Conservation (phyloP, 2,329 filamentous ascomycete species). For the Pestalotiopsis sp. region DNA sequence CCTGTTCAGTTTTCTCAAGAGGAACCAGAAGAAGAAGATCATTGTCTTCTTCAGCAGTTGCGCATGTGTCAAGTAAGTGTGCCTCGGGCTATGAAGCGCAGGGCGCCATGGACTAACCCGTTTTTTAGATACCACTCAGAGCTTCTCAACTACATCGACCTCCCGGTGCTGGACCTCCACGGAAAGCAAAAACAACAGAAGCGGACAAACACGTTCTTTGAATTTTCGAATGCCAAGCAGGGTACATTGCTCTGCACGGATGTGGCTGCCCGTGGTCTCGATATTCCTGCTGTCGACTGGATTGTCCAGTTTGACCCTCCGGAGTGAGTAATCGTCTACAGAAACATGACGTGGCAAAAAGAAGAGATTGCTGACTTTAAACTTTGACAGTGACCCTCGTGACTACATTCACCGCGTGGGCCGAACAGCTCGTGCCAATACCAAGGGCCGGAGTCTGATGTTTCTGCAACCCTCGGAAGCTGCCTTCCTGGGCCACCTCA, state of each 20-base stretch:
- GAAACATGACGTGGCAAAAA: no score
- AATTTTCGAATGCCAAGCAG: slow-evolving; percentile 81
- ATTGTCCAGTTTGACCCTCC: slow-evolving; percentile 96
- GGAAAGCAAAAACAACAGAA: slow-evolving; percentile 99
- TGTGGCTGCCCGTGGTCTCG: slow-evolving; percentile 90
- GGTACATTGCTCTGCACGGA: slow-evolving; percentile 96
- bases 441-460: slow-evolving; percentile 84
- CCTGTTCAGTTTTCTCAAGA: slow-evolving; percentile 94
- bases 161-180: slow-evolving; percentile 75
- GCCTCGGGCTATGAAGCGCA: not conserved
- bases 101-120: not conserved
- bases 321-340: slow-evolving; percentile 31
- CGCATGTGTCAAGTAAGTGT: slow-evolving; percentile 73
- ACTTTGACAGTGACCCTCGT: not conserved
- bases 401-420: slow-evolving; percentile 97
- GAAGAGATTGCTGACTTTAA: slow-evolving; percentile 10
- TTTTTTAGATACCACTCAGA: slow-evolving; percentile 74
- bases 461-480: slow-evolving; percentile 93
- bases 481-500: slow-evolving; percentile 88
- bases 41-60: slow-evolving; percentile 96
- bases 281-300: slow-evolving; percentile 96
- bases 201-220: slow-evolving; percentile 88
- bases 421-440: slow-evolving; percentile 84
- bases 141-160: slow-evolving; percentile 87
- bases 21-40: slow-evolving; percentile 92